Evolutionary conservation across 768 basidiomycete species (phyloP), one percentile per base, ranked within the genome.

Genomic region (Mycena leptocephala): DNA sequence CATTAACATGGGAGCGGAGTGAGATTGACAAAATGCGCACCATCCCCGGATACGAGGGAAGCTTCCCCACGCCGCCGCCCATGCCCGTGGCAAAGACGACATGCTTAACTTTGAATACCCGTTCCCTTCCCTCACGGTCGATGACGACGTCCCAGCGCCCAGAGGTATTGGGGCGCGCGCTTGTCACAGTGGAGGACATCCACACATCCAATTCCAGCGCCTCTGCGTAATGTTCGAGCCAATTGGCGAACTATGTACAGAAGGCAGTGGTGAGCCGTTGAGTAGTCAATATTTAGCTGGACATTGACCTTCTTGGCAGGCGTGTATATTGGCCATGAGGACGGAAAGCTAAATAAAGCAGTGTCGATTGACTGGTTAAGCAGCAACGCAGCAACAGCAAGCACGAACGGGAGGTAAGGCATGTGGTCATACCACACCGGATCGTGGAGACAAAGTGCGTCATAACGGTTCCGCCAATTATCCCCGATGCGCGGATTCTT

Each of bases 381-480:
- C 4, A 32, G 20, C 14, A 10, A 20, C 16, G 20, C 9, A 5
- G 16, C 4, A 43, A 14, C 16, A 56, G 7, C 2, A 9, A 11
- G 6, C 0, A 80, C 87, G 71, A 66, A 87, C 86, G 79, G 84
- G 26, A 89, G 53, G 63, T 90, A 89, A 1, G 90, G 88, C 26
- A 88, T 85, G 72, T 91, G 88, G 70, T 88, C 83, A 62, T 83
- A 88, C 86, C 93, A 93, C 72, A 93, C 91, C 28, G 92, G 89
- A 81, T 93, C 92, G 79, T 95, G 93, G 33, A 94, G 83, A 62
- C 92, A 93, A 46, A 94, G 83, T 13, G 92, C 89, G 33, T 58
- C 56, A 30, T 58, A 58, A 32, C 56, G 14, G 30, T 58, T 20
- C 16, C 56, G 56, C 56, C 56, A 58, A 1, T 28, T 58, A 33